phyloP scores from a whole-genome alignment of 352 stramenopile species.

The Phytophthora macrochlamydospora region DNA sequence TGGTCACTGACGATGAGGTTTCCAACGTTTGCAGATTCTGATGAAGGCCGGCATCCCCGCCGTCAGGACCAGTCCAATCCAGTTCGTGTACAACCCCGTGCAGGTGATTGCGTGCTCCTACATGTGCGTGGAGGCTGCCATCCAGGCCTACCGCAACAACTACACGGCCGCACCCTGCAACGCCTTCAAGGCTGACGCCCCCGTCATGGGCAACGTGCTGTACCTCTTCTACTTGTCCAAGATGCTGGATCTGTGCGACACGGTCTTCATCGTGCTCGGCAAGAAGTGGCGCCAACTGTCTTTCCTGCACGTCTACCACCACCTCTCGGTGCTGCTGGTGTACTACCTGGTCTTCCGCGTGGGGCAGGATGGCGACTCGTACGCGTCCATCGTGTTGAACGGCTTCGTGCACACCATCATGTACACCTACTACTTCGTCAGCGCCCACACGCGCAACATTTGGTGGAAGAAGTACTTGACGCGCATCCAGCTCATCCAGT shows the following conservation, averaged over 20 bases:
- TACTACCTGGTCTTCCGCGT: constrained; percentile 95
- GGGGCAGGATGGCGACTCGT: constrained; percentile 95
- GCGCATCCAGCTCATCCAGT: constrained; percentile 94
- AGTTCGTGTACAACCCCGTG: constrained; percentile 96
- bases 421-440: constrained; percentile 99
- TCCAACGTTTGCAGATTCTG: constrained; percentile 24
- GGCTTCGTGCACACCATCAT: constrained; percentile 98
- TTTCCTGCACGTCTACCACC: constrained; percentile 98
- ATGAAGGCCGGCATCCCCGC: constrained; percentile 60
- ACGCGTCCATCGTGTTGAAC: constrained; percentile 95
- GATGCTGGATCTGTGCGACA: constrained; percentile 90
- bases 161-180: constrained; percentile 91
- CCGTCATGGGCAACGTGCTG: constrained; percentile 91
- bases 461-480: constrained; percentile 98
- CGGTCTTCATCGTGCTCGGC: constrained; percentile 95
- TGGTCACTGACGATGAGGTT: constrained; percentile 8
- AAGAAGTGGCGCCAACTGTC: constrained; percentile 97
- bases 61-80: constrained; percentile 71
- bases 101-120: constrained; percentile 95
- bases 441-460: constrained; percentile 95
- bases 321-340: constrained; percentile 95
- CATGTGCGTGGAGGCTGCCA: constrained; percentile 91
- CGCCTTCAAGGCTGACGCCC: constrained; percentile 80
- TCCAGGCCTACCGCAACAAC: constrained; percentile 87
- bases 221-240: constrained; percentile 98